Evolutionary conservation across 176 grass and related monocot genomes (phyloP).

Genomic region (Metroxylon sagu): DNA sequence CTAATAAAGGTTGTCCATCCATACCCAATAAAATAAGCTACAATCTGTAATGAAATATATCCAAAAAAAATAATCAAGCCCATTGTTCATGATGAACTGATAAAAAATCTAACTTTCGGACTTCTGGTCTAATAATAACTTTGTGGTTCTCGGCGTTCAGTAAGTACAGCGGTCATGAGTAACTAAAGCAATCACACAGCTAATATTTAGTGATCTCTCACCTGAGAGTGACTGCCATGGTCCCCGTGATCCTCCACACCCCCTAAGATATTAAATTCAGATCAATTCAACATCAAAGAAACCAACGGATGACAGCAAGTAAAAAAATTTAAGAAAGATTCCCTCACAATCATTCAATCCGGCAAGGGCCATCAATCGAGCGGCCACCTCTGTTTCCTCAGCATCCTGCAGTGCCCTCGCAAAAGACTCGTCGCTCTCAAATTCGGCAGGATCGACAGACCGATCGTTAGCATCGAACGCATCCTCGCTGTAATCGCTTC

Average conservation of each 20-base stretch:
- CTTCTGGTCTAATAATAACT: too few relatives aligned
- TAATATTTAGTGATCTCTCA: slow-evolving; percentile 15
- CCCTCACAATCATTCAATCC: slow-evolving; percentile 79
- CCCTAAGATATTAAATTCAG: slow-evolving; percentile 38
- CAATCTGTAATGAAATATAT: too few relatives aligned
- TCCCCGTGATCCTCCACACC: slow-evolving; percentile 65
- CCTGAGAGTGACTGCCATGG: slow-evolving; percentile 56
- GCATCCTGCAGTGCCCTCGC: slow-evolving; percentile 82
- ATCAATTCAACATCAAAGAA: slow-evolving; percentile 11
- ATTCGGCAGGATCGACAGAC: slow-evolving; percentile 50
- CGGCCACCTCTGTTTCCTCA: slow-evolving; percentile 77
- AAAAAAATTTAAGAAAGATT: not conserved
- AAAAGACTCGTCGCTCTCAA: slow-evolving; percentile 71
- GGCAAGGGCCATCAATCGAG: slow-evolving; percentile 66
- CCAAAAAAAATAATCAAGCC: too few relatives aligned
- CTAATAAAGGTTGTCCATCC: too few relatives aligned
- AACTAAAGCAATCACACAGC: not conserved
- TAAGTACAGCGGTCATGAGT: not conserved
- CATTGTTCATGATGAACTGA: too few relatives aligned
- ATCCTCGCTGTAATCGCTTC: slow-evolving; percentile 69
- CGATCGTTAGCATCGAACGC: slow-evolving; percentile 43
- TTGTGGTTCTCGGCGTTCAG: too few relatives aligned
- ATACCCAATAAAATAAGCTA: too few relatives aligned
- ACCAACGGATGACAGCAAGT: slow-evolving; percentile 1
- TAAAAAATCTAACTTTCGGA: too few relatives aligned